phyloP scores from a whole-genome alignment of 2,329 filamentous ascomycete genomes.

The Talaromyces sp. region DNA sequence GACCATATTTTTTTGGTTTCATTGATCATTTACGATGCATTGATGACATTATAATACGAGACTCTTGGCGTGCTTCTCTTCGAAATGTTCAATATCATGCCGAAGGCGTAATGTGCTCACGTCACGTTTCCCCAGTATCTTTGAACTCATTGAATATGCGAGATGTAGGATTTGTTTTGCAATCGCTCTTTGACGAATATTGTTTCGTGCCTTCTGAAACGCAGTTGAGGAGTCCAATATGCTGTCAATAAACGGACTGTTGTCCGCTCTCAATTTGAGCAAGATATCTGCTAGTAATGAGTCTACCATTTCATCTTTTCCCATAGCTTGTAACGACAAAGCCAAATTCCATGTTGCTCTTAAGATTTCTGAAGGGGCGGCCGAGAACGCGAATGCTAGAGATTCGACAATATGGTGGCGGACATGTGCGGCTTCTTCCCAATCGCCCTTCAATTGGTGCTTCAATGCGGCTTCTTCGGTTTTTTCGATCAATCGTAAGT shows the following conservation, averaged over 20 bases:
- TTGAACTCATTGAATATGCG: background rate
- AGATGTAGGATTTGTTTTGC: background rate
- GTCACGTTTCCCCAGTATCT: background rate
- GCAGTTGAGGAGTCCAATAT: background rate
- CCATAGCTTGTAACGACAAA: background rate
- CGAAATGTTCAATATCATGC: background rate
- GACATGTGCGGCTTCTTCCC: background rate
- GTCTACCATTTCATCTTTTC: background rate
- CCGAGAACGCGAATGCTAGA: background rate
- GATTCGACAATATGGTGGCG: background rate
- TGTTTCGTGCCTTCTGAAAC: background rate
- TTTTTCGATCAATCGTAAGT: background rate
- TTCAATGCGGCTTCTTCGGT: background rate
- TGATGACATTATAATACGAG: background rate
- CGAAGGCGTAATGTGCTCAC: background rate
- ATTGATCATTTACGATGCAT: no score
- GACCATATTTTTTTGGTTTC: no score
- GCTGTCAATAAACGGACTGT: background rate
- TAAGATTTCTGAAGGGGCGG: background rate
- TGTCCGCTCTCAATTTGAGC: background rate
- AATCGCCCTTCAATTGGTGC: background rate
- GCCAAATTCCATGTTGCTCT: background rate
- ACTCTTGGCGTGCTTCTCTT: background rate
- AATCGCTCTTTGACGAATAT: background rate
- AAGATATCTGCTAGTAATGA: background rate